Evolutionary conservation across 805 yeast species (phyloP).

Genomic region (Saturnispora ahearnii): DNA sequence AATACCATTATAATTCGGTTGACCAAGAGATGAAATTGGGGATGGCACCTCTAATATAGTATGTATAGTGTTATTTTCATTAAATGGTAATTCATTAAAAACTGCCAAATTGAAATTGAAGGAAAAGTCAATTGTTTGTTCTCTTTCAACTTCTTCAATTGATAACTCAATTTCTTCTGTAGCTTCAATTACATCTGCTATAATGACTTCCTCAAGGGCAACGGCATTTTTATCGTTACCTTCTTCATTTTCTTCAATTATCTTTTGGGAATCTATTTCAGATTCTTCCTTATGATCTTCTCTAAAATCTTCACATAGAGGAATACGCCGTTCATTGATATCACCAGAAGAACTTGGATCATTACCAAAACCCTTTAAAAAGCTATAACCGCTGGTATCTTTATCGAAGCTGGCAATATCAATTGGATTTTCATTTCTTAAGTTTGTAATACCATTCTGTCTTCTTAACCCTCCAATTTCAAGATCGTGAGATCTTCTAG

Average conservation of each 20-base stretch:
- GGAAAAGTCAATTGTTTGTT: background rate
- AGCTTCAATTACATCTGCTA: background rate
- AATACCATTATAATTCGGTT: slow-evolving; percentile 37
- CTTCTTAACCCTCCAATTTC: slow-evolving; percentile 30
- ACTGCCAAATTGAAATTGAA: background rate
- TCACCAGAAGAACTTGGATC: background rate
- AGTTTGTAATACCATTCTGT: slow-evolving; percentile 40
- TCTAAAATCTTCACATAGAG: background rate
- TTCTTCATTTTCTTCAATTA: background rate
- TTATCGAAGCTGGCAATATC: background rate
- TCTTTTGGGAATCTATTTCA: background rate
- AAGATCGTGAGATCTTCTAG: slow-evolving; percentile 13
- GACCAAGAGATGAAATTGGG: slow-evolving; percentile 24
- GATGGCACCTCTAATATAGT: slow-evolving; percentile 27
- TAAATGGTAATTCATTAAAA: slow-evolving; percentile 23
- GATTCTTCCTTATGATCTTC: background rate
- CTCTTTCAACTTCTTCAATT: background rate
- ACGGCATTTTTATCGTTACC: background rate
- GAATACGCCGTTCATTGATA: too few relatives aligned
- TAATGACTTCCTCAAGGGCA: background rate
- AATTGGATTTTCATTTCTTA: slow-evolving; percentile 27
- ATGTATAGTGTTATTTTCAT: slow-evolving; percentile 12
- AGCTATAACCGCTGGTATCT: background rate
- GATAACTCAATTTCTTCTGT: background rate
- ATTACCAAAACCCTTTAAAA: background rate